These are phyloP conservation scores for Penicillium sclerotiorum DNA, from an alignment of 2,329 filamentous ascomycete genomes.

Conservation along the genomic window DNA sequence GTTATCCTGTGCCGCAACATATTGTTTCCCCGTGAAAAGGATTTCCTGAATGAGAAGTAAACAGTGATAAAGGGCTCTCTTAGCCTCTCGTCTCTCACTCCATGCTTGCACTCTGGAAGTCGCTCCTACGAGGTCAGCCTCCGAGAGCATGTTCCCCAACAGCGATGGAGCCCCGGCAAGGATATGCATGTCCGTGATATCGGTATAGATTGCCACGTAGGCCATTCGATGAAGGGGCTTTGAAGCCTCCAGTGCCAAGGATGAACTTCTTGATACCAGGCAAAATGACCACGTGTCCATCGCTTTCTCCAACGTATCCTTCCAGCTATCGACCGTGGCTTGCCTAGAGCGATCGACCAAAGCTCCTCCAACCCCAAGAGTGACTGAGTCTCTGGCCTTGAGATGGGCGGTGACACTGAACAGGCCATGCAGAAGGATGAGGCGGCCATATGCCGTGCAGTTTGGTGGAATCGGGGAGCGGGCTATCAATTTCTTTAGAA, in stretches of 20 bases:
- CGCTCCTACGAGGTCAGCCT: slow-evolving; percentile 22
- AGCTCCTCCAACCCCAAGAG: slow-evolving; percentile 19
- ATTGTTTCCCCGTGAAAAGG: slow-evolving; percentile 26
- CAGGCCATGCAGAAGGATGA: slow-evolving; percentile 28
- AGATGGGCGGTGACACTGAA: slow-evolving; percentile 31
- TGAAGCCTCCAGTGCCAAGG: slow-evolving; percentile 24
- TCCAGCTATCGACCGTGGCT: slow-evolving; percentile 25
- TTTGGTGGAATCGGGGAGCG: slow-evolving; percentile 23
- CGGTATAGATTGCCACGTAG: slow-evolving; percentile 28
- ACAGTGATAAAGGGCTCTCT: slow-evolving; percentile 28
- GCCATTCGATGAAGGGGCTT: slow-evolving; percentile 27
- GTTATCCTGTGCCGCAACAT: slow-evolving; percentile 25
- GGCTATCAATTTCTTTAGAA: slow-evolving; percentile 24
- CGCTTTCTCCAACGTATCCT: slow-evolving; percentile 28
- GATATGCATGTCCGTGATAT: slow-evolving; percentile 32
- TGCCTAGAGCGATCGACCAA: slow-evolving; percentile 10
- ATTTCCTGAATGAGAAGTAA: slow-evolving; percentile 28
- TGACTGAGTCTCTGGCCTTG: slow-evolving; percentile 20
- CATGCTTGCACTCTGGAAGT: slow-evolving; percentile 23
- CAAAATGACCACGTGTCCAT: slow-evolving; percentile 34
- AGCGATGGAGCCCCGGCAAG: slow-evolving; percentile 29
- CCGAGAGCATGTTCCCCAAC: slow-evolving; percentile 19
- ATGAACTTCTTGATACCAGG: slow-evolving; percentile 26
- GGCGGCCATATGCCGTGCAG: slow-evolving; percentile 27
- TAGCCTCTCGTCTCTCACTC: slow-evolving; percentile 22